Evolutionary conservation across 768 basidiomycete species (phyloP).

Genomic region (Rhizopogon rudus): DNA sequence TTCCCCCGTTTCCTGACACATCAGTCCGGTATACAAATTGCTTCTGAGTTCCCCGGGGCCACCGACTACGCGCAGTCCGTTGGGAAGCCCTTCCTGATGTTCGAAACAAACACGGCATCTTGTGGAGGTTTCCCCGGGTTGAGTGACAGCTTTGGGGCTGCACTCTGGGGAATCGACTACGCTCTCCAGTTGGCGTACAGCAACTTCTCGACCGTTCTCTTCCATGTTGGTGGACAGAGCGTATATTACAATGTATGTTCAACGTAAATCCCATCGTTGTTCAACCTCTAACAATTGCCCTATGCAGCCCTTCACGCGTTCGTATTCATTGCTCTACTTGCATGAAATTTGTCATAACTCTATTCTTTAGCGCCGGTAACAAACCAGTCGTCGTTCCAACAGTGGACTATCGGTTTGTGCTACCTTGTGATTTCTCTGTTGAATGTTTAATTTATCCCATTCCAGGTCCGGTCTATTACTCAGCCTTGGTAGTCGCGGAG

Average conservation of each 20-base stretch:
- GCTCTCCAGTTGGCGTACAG: conserved; percentile 45
- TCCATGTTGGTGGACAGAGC: conserved; percentile 59
- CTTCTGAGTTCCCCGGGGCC: conserved; percentile 47
- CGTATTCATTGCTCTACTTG: not conserved
- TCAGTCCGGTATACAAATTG: conserved; percentile 39
- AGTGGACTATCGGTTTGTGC: conserved; percentile 58
- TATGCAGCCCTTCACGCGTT: conserved; percentile 35
- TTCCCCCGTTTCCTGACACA: conserved; percentile 53
- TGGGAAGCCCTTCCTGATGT: conserved; percentile 45
- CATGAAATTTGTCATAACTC: not conserved
- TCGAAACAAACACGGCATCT: conserved; percentile 53
- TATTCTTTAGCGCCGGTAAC: conserved; percentile 41
- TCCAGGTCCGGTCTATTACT: conserved; percentile 59
- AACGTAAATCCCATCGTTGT: not conserved
- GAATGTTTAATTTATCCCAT: not conserved
- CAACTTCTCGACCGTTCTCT: conserved; percentile 39
- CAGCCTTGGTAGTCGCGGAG: conserved; percentile 67
- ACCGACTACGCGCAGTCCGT: conserved; percentile 33
- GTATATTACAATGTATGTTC: conserved; percentile 57
- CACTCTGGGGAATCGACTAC: conserved; percentile 51
- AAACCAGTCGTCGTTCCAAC: conserved; percentile 51
- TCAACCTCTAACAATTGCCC: not conserved
- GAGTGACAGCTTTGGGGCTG: conserved; percentile 53
- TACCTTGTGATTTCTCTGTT: not conserved
- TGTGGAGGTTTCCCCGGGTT: conserved; percentile 48